Base-by-base conservation (phyloP, 345 rosid species). In the Pseudoturritis turrita region DNA sequence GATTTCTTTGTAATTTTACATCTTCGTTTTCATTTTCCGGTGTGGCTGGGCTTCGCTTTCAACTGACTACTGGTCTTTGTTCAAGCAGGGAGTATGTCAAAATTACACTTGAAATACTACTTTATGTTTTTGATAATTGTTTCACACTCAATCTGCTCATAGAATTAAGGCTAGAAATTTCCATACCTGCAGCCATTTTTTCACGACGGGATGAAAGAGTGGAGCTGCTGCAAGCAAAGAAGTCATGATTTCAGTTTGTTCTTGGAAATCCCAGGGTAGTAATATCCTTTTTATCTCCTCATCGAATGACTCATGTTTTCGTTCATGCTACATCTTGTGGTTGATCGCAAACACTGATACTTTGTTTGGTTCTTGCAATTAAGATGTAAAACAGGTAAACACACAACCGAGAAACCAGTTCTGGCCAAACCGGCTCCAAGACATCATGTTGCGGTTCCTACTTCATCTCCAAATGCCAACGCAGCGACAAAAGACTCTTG, bases 171-270 rank as follows among this genome's bases (percentile, higher is more conserved):
- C 39, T 71, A 51, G 8, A 49, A 13, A 64, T 51, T 11, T 49
- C 39, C 37, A 33, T 26, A 67, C 80, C 39, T 83, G 71, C 78
- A 91, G 96, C 99, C 99, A 31, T 68, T 83, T 75, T 95, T 95
- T 77, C 96, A 87, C 47, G 98, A 95, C 59, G 99, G 98, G 72
- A 91, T 82, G 87, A 95, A 88, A 83, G 97, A 91, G 69, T 91
- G 99, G 99, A 89, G 99, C 67, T 95, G 99, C 82, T 95, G 97
- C 88, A 95, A 91, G 82, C 88, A 88, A 77, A 82, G 86, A 82
- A 95, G 98, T 68, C 96, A 95, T 73, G 97, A 95, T 83, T 95
- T 95, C 68, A 84, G 79, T 61, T 79, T 89, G 62, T 91, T 91
- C 76, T 66, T 91, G 67, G 96, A 82, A 79, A 89, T 95, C 66